These are phyloP conservation scores for Rhizomucor miehei DNA, from an alignment of 371 early-diverging fungal genomes.

Conservation along the genomic window DNA sequence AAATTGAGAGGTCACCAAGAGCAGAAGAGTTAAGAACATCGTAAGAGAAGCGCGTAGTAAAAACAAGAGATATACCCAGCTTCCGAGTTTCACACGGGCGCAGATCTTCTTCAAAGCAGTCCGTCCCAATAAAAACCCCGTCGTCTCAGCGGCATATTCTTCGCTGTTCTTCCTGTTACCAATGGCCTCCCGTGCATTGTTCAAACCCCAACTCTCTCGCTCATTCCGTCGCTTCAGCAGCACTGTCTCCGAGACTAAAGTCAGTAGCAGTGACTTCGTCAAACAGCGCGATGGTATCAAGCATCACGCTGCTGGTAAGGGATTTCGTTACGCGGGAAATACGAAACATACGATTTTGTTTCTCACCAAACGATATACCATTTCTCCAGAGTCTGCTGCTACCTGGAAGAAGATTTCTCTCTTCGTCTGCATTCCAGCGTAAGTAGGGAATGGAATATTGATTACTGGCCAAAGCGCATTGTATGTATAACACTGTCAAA, in stretches of 20 bases:
- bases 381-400: constrained; percentile 35
- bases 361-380: neutral
- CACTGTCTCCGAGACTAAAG: constrained; percentile 20
- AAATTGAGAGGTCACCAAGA: no score
- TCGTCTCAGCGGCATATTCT: neutral
- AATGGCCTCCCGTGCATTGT: constrained; percentile 35
- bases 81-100: no score
- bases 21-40: no score
- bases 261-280: constrained; percentile 21
- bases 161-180: constrained; percentile 6
- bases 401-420: constrained; percentile 52
- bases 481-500: neutral
- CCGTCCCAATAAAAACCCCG: no score
- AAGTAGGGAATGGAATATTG: constrained; percentile 20
- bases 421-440: constrained; percentile 50
- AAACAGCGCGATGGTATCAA: constrained; percentile 45
- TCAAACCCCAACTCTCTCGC: constrained; percentile 25
- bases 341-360: neutral
- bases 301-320: constrained; percentile 44
- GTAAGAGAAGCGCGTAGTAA: no score
- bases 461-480: neutral
- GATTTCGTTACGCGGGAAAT: neutral
- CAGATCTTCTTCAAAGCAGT: no score
- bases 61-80: no score
- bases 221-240: constrained; percentile 33